Evolutionary conservation across 768 basidiomycete genomes (phyloP).

Genomic region (Russula sp.): DNA sequence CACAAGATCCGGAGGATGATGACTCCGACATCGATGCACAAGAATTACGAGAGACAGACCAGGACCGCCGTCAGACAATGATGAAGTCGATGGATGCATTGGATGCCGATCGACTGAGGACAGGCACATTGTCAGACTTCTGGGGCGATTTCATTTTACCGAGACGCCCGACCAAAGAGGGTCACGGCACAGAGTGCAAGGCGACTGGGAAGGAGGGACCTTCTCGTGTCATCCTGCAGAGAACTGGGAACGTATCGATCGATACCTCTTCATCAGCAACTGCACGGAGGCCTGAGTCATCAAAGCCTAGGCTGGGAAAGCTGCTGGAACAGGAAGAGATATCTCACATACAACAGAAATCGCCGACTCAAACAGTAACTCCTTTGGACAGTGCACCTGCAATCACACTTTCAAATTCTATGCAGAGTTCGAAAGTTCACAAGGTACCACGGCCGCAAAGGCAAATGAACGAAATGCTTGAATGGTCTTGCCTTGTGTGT

Average conservation of each 20-base stretch:
- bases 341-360: not conserved
- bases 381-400: not conserved
- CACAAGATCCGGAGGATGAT: slow-evolving; percentile 2
- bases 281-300: not conserved
- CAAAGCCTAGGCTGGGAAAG: slow-evolving; percentile 30
- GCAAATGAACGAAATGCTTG: not conserved
- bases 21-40: slow-evolving; percentile 19
- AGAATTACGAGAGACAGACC: slow-evolving; percentile 35
- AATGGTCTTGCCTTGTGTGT: slow-evolving; percentile 20
- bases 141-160: slow-evolving; percentile 48
- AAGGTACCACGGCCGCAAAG: not conserved
- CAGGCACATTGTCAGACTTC: slow-evolving; percentile 39
- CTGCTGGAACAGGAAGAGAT: slow-evolving; percentile 32
- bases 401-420: slow-evolving; percentile 4
- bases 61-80: slow-evolving; percentile 47
- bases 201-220: not conserved
- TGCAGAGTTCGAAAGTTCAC: not conserved
- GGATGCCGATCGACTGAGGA: slow-evolving; percentile 40
- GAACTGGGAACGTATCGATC: not conserved
- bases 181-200: not conserved
- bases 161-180: slow-evolving; percentile 5
- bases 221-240: not conserved
- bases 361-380: not conserved
- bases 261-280: slow-evolving; percentile 3
- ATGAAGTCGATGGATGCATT: slow-evolving; percentile 41